Base-by-base conservation (phyloP, 345 rosid genomes). In the Carallia pectinifolia region DNA sequence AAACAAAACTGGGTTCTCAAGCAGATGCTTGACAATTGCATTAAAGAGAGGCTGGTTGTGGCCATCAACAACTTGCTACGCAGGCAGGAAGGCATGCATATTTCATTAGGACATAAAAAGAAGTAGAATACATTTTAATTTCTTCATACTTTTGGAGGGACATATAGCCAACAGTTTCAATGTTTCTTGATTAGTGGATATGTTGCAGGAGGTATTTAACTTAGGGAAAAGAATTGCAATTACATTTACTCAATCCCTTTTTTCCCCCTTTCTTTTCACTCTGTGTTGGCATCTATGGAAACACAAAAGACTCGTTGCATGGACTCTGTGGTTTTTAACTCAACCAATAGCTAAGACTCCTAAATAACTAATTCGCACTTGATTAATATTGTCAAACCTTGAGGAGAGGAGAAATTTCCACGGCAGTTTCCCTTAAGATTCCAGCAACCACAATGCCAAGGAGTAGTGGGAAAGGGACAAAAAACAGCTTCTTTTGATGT, bases 341-440 rank as follows among this genome's bases (percentile, higher is more conserved):
- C 54, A 70, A 9, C 16, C 48, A 52, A 67, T 17, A 67, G 59
- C 64, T 9, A 17, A 2, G 4, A 71, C 58, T 72, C 60, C 37
- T 48, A 70, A 48, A 62, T 53, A 30, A 33, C 39, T 31, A 66
- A 50, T 18, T 76, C 59, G 33, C 18, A 37, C 62, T 53, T 52
- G 18, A 64, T 60, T 67, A 48, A 61, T n/a, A 58, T 47, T 9
- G 44, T 65, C 19, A 2, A 63, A 92, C 98, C 96, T 88, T 89
- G 65, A 91, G 91, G 64, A 78, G 79, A 7, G 93, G 90, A 75
- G 96, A 91, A 29, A 85, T 65, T 75, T 88, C 89, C 60, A 91
- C 65, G 44, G 86, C 84, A 15, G 90, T 81, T 61, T 85, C 91
- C 58, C 76, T 82, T 18, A 88, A 19, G 66, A 89, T 27, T 58